Evolutionary conservation across 2,329 filamentous ascomycete genomes (phyloP).

Genomic region (Colletotrichum siamense): DNA sequence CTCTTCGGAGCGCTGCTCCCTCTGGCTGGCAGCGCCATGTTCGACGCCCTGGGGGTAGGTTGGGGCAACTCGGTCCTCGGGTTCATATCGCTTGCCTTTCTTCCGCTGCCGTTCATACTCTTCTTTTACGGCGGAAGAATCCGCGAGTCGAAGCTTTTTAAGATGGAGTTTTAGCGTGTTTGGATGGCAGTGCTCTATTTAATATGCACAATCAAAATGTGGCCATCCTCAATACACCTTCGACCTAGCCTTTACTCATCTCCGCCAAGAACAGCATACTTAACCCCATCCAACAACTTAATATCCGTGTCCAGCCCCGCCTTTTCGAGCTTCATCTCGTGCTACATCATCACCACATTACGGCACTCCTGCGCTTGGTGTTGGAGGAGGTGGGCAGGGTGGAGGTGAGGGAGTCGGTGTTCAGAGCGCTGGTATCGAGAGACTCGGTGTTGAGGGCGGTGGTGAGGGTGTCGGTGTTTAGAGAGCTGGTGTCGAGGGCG

Average conservation of each 20-base stretch:
- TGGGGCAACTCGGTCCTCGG: constrained; percentile 52
- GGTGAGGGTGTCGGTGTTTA: no score
- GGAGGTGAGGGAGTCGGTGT: not conserved
- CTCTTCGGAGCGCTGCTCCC: constrained; percentile 57
- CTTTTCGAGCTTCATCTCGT: not conserved
- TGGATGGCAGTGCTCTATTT: no score
- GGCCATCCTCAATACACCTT: no score
- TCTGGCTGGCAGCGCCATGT: constrained; percentile 55
- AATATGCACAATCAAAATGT: no score
- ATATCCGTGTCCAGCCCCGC: not conserved
- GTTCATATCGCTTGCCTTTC: constrained; percentile 51
- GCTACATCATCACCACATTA: not conserved
- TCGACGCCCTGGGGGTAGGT: constrained; percentile 54
- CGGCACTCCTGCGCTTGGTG: not conserved
- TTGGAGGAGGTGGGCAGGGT: not conserved
- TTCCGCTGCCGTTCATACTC: constrained; percentile 51
- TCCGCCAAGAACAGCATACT: not conserved
- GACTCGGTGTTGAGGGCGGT: no score
- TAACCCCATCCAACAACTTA: not conserved
- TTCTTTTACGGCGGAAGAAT: constrained; percentile 47
- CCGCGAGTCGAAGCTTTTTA: not conserved
- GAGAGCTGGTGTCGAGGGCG: not conserved
- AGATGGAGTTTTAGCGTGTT: not conserved
- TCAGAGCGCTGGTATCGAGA: not conserved
- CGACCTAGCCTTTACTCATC: no score